Base-by-base conservation (phyloP, 257 asterid genomes). In the Lithospermum erythrorhizon region DNA sequence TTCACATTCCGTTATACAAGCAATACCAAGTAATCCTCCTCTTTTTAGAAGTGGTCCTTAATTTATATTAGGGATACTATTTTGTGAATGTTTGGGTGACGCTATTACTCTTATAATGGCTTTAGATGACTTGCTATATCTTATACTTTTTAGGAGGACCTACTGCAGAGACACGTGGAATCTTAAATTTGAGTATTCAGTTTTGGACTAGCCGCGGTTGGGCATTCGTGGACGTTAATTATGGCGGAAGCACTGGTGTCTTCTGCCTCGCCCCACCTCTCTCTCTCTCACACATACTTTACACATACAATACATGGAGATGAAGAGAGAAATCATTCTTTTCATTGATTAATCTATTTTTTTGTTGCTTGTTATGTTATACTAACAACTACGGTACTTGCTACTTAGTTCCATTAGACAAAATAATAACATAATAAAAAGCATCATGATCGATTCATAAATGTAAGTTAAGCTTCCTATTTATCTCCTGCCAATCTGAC, bases 191-290 rank as follows among this genome's bases (percentile, higher is more conserved):
- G 54, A 73, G 73, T 57, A 75, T 91, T 79, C 98, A 91, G 63
- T 91, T 79, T 73, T 91, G 97, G 98, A 91, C 98, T 59, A 88
- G 98, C 77, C 95, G 95, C 45, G 98, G 98, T 69, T 91, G 97
- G 98, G 98, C 97, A 60, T 78, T 81, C 65, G 97, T 86, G 65
- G 98, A 91, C 80, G 98, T 91, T 65, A 91, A 91, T 80, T 91
- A 91, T 66, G 98, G 98, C 66, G 98, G 98, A 77, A 91, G 98
- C 78, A 76, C 95, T 51, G 98, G 98, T 91, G 17, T 51, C 56
- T 30, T n/a, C n/a, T n/a, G n/a, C n/a, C n/a, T n/a, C n/a, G n/a
- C n/a, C n/a, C n/a, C n/a, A n/a, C 5, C 2, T 5, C 32, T 27
- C 32, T 27, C 32, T 27, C 0, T 35, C 45, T 35, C 14, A 35